Evolutionary conservation across 2,329 filamentous ascomycete genomes (phyloP), one percentile per base, ranked within the genome.

Genomic region (Albophoma yamanashiensis): DNA sequence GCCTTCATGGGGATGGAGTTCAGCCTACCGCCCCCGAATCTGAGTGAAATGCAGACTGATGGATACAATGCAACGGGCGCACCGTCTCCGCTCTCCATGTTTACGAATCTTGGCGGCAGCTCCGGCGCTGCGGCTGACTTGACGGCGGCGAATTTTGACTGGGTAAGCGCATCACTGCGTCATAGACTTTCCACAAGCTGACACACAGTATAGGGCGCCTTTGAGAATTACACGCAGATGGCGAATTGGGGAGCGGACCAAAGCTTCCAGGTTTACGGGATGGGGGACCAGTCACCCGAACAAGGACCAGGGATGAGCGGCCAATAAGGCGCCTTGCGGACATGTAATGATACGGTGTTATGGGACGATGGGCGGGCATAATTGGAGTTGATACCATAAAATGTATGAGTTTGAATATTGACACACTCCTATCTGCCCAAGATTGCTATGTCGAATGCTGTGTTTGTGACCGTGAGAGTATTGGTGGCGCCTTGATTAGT

Each of bases 161-260:
- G 82, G 82, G 82, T 84, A 76, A 70, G 81, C 67, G 14, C 43
- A 52, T 55, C 27, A 6, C 61, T 22, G 31, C 1, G n/a, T 12
- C 12, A 36, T 22, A 8, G 2, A 11, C 31, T 36, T 2, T 34
- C 5, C 7, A 8, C 40, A n/a, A 60, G 59, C 70, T 77, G 62
- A 74, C 64, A 12, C 4, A 34, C 45, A 40, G 11, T 38, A 42
- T 58, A 85, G 82, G 78, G 79, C 52, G 78, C 80, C 15, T 80
- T 85, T 56, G 82, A 85, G 62, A 83, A 78, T 58, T 85, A 80
- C 62, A 77, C 82, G 0, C 82, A 85, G 62, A 70, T 72, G 66
- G 76, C 79, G 17, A 78, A 76, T 50, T 84, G 81, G 76, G 79
- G 76, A 34, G 71, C 75, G 3, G 81, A 83, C 39, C 78, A 80